A percentile compares a stretch with the other conserved stretches of the same genome.
Conservation (phyloP, 768 basidiomycete genomes). For the Mycena rosella region DNA sequence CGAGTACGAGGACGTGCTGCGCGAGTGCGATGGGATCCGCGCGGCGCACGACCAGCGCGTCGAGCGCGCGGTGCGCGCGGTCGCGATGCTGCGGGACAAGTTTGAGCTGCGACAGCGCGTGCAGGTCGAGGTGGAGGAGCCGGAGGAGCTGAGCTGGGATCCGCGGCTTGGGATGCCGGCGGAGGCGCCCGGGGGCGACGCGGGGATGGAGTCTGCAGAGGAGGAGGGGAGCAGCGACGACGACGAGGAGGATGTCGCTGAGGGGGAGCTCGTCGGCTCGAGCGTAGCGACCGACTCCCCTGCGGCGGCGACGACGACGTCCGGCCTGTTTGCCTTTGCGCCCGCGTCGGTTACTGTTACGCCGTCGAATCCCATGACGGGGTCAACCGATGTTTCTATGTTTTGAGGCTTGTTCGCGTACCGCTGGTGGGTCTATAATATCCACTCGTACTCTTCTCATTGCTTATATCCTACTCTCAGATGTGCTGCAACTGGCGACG, state of each 20-base stretch:
- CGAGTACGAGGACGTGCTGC: constrained; percentile 73
- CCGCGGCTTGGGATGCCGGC: constrained; percentile 54
- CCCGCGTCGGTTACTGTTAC: constrained; percentile 5
- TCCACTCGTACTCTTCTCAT: background rate
- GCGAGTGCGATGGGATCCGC: constrained; percentile 75
- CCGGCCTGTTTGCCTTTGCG: constrained; percentile 19
- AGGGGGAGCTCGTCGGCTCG: constrained; percentile 38
- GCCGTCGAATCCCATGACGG: background rate
- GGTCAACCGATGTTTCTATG: constrained; percentile 25
- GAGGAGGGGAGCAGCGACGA: constrained; percentile 55
- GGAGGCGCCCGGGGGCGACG: constrained; percentile 37
- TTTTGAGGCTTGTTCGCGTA: constrained; percentile 1
- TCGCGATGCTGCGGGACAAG: constrained; percentile 81
- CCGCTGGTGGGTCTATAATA: background rate
- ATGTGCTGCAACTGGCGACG: no score
- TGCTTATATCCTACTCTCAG: no score
- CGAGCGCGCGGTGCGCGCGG: constrained; percentile 84
- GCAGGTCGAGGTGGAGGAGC: constrained; percentile 82
- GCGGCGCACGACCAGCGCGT: constrained; percentile 81
- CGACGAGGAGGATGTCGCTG: constrained; percentile 51
- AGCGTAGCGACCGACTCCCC: constrained; percentile 28
- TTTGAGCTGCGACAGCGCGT: constrained; percentile 90
- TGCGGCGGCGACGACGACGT: background rate
- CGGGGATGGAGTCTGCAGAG: constrained; percentile 42
- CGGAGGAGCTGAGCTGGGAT: constrained; percentile 82